These are phyloP conservation scores for Xylaria sp. DNA, from an alignment of 2,329 filamentous ascomycete species.

Conservation along the genomic window DNA sequence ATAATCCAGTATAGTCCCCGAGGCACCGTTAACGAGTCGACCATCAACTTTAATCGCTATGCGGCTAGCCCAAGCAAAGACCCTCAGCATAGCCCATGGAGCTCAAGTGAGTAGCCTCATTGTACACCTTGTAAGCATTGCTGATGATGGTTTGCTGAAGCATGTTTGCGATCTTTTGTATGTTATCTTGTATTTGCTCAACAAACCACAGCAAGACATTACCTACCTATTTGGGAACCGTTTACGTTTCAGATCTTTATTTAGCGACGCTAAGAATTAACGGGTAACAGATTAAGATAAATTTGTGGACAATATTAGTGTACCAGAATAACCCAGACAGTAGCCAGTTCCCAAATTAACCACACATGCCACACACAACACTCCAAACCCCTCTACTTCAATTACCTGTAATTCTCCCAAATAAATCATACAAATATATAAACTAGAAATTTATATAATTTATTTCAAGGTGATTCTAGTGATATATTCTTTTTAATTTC, in stretches of 20 bases:
- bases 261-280: conserved; percentile 22
- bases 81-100: background rate
- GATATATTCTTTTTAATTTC: no score
- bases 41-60: background rate
- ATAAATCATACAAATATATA: no score
- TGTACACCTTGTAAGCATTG: background rate
- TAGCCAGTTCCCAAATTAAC: no score
- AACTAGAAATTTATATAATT: no score
- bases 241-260: conserved; percentile 31
- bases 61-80: background rate
- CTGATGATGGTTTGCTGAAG: background rate
- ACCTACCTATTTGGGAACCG: conserved; percentile 26
- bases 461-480: no score
- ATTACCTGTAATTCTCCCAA: no score
- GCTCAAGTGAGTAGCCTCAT: background rate
- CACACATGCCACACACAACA: no score
- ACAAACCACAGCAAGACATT: background rate
- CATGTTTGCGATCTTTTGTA: background rate
- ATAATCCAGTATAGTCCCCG: background rate
- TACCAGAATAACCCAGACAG: background rate
- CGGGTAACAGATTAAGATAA: background rate
- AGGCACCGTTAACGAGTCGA: background rate
- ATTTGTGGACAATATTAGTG: background rate
- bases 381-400: no score
- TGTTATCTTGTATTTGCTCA: background rate